Evolutionary conservation across 2,329 filamentous ascomycete species (phyloP), one percentile per base, ranked within the genome.

Genomic region (Colletotrichum melonis): DNA sequence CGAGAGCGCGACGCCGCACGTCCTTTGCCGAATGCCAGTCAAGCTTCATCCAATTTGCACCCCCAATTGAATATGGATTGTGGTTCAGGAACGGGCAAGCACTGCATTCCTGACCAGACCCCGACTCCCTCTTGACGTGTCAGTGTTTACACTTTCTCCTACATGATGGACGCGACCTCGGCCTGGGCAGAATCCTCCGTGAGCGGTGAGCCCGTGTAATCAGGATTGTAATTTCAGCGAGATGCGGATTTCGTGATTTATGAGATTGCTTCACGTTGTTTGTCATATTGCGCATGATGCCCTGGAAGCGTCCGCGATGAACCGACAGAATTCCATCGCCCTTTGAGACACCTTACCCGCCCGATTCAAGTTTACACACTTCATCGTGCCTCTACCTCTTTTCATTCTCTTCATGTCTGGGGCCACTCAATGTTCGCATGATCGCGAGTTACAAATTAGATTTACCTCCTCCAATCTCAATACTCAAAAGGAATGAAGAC

Each of bases 11-110:
- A 54, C 49, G 19, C 58, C 66, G 24, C 59, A 30, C 24, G 26
- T 16, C 54, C 14, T 52, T 26, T 42, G 56, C 38, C 56, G 38
- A 60, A 73, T 73, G 71, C 71, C 71, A 71, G 56, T 66, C 60
- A 16, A 5, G 5, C 30, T 19, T 58, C 19, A 49, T 66, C 24
- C 65, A 66, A 73, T 73, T 66, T 73, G 71, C 67, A 30, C 56
- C 49, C 24, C 19, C n/a, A 9, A n/a, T 11, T 32, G 38, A 42
- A 42, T 16, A 19, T 22, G 46, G 28, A 70, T 71, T 66, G 67
- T 73, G 59, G 38, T 42, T 19, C 6, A 49, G 42, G 42, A n/a
- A 49, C 42, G 42, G n/a, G 42, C 42, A 49, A 6, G 42, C 42
- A 28, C 54, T 28, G 26, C 54, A 26, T 28, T 56, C 38, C 38